These are phyloP conservation scores for Cladosporium sp. DNA, from an alignment of 2,329 filamentous ascomycete genomes.

Conservation along the genomic window DNA sequence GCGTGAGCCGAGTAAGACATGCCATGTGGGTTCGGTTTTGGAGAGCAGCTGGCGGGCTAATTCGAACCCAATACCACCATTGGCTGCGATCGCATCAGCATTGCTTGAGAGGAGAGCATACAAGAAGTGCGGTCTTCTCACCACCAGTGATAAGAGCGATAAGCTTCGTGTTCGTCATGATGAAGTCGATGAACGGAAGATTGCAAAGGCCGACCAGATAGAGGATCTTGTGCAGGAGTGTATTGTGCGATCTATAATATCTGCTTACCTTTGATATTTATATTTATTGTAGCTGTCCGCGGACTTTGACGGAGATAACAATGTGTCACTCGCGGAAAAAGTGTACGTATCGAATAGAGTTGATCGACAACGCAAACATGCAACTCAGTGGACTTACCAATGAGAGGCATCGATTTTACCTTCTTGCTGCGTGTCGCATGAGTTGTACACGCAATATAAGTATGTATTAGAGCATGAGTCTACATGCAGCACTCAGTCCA, in stretches of 20 bases:
- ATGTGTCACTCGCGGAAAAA: not conserved
- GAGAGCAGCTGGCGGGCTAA: slow-evolving; percentile 43
- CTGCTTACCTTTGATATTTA: not conserved
- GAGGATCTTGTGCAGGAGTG: not conserved
- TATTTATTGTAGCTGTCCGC: not conserved
- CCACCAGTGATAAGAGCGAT: slow-evolving; percentile 44
- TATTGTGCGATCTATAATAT: not conserved
- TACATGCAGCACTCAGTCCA: not conserved
- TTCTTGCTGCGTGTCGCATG: not conserved
- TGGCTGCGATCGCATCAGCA: slow-evolving; percentile 31
- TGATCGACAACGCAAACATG: not conserved
- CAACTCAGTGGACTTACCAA: not conserved
- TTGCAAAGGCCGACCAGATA: accelerated
- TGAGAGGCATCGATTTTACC: not conserved
- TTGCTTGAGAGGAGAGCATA: not conserved
- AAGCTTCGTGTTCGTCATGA: slow-evolving; percentile 26
- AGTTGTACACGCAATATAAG: not conserved
- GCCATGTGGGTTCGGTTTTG: slow-evolving; percentile 26
- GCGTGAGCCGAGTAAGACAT: slow-evolving; percentile 46
- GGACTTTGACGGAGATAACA: not conserved
- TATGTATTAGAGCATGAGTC: not conserved
- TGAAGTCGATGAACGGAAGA: not conserved
- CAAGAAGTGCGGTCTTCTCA: slow-evolving; percentile 24
- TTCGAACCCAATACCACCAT: slow-evolving; percentile 52
- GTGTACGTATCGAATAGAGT: not conserved